Evolutionary conservation across 768 basidiomycete species (phyloP), one percentile per base, ranked within the genome.

Genomic region (Boletus insuetus): DNA sequence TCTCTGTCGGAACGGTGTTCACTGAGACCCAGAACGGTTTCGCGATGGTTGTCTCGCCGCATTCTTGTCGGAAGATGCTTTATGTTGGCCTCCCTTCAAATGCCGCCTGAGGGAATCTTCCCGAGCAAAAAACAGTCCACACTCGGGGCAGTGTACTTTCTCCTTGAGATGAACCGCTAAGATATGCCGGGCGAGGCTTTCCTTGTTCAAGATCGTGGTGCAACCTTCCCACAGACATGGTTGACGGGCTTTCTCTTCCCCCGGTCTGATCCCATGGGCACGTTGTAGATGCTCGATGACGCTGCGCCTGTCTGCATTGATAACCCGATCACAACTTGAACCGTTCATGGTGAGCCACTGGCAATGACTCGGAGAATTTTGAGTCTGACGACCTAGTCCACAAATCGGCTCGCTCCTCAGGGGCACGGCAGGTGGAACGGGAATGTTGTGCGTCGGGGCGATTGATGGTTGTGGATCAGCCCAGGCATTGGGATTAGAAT

Each of bases 101-200:
- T 69, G 69, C 10, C 69, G 60, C 58, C 58, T 68, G 19, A 72
- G 54, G 2, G 69, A 70, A 24, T 70, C 69, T n/a, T 56, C 64
- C 0, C 70, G 66, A 34, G 70, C 64, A 59, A 72, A 70, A 11
- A 0, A 16, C 45, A 45, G 2, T 24, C 63, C 58, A 19, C 70
- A 70, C 10, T 43, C 11, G 2, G 3, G 0, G 6, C 70, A 72
- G 1, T 44, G 32, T 3, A 50, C 56, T 19, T 29, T 46, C 20
- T 62, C 46, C 54, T 55, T 64, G 13, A 63, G 41, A 37, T 70
- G 70, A 0, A 72, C 58, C 12, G 70, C 49, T 40, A 62, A 38
- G 17, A 70, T 60, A 29, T 72, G 69, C 1, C 70, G 62, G 12
- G 49, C 49, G 3, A 70, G 46, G 40, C 69, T 72, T 44, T 72